phyloP scores from a whole-genome alignment of 1,139 yeast species.

The Debaryomyces udenii region DNA sequence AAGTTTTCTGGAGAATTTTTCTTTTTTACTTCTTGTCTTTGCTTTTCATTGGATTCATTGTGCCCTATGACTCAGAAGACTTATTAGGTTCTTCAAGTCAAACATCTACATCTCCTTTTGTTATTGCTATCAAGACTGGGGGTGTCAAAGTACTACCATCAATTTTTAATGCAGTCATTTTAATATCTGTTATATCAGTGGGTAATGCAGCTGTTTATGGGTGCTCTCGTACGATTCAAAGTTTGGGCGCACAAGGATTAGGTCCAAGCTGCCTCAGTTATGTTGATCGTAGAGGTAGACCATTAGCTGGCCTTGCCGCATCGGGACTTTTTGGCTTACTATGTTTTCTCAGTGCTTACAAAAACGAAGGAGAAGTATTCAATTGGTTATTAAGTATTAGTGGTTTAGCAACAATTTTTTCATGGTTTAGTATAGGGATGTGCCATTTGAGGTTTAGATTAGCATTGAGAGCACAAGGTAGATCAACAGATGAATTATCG shows the following conservation, averaged over 20 bases:
- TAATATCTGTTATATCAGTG: constrained; percentile 44
- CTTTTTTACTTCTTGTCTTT: constrained; percentile 44
- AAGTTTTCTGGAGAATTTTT: constrained; percentile 48
- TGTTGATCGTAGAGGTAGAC: constrained; percentile 46
- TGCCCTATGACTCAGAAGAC: constrained; percentile 34
- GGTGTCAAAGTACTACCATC: constrained; percentile 51
- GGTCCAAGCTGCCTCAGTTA: constrained; percentile 41
- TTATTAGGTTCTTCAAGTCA: constrained; percentile 34
- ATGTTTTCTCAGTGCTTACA: constrained; percentile 44
- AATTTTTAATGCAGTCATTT: constrained; percentile 45
- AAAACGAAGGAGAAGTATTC: constrained; percentile 39
- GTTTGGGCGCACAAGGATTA: constrained; percentile 45
- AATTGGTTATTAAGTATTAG: constrained; percentile 46
- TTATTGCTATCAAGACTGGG: constrained; percentile 57
- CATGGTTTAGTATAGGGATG: constrained; percentile 44
- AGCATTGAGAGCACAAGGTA: constrained; percentile 35
- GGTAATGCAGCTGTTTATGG: constrained; percentile 52
- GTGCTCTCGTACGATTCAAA: constrained; percentile 44
- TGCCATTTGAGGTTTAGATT: constrained; percentile 44
- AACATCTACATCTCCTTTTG: constrained; percentile 56
- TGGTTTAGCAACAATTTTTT: constrained; percentile 45
- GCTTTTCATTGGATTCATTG: constrained; percentile 41
- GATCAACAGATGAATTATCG: constrained; percentile 30
- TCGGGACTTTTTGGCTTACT: constrained; percentile 41
- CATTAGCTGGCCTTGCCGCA: constrained; percentile 39